These are phyloP conservation scores for Trifolium dubium DNA, from an alignment of 306 rosid genomes.

Conservation along the genomic window DNA sequence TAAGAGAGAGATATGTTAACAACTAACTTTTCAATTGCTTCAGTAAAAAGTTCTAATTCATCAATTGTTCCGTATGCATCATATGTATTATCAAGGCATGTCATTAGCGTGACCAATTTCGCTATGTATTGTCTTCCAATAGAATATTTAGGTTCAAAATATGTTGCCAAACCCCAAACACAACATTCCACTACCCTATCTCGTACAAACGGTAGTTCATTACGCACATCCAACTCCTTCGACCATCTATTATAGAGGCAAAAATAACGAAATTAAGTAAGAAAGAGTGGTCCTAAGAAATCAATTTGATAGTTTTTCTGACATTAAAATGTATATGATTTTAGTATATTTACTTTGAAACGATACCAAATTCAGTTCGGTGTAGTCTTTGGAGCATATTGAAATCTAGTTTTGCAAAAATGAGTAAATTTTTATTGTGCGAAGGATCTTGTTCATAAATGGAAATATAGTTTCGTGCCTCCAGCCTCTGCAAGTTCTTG, in stretches of 20 bases:
- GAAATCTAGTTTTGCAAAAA: too few species aligned
- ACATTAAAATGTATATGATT: too few species aligned
- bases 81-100: constrained; percentile 5
- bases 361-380: too few species aligned
- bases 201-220: constrained; percentile 1
- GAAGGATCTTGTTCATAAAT: too few species aligned
- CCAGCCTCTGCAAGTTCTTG: too few species aligned
- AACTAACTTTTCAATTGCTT: constrained; percentile 2
- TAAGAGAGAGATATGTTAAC: too few species aligned
- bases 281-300: too few species aligned
- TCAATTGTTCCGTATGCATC: background rate
- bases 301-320: too few species aligned
- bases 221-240: background rate
- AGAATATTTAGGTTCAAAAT: constrained; percentile 31
- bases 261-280: background rate
- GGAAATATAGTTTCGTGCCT: too few species aligned
- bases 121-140: constrained; percentile 22
- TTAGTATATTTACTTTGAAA: too few species aligned
- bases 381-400: too few species aligned
- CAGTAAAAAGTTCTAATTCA: background rate
- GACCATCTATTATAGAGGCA: background rate
- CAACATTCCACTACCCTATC: constrained; percentile 38
- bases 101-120: background rate
- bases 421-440: too few species aligned
- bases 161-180: constrained; percentile 9